Evolutionary conservation across 2,329 filamentous ascomycete genomes (phyloP).

Genomic region (Diaporthe citri): DNA sequence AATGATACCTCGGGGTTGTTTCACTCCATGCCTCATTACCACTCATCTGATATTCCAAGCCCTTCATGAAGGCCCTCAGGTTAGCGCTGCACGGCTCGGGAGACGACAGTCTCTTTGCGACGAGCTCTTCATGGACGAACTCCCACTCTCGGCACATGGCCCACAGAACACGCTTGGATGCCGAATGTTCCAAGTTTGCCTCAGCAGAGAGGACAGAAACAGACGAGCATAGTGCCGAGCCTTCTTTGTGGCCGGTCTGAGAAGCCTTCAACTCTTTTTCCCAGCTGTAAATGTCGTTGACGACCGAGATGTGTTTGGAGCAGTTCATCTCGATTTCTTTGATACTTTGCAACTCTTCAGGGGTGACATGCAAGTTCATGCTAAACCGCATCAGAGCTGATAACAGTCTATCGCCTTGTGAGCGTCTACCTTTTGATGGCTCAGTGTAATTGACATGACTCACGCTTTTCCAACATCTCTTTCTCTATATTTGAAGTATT

Average conservation of each 20-base stretch:
- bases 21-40: conserved; percentile 47
- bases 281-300: conserved; percentile 57
- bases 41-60: conserved; percentile 49
- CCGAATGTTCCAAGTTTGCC: conserved; percentile 40
- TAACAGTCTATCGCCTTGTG: conserved; percentile 44
- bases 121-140: conserved; percentile 39
- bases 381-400: conserved; percentile 54
- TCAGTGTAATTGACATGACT: conserved; percentile 29
- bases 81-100: not conserved
- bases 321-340: conserved; percentile 50
- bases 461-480: conserved; percentile 56
- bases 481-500: conserved; percentile 55
- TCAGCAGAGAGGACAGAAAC: conserved; percentile 49
- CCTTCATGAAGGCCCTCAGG: conserved; percentile 47
- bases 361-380: conserved; percentile 49
- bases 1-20: conserved; percentile 48
- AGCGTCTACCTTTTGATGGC: not conserved
- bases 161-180: conserved; percentile 40
- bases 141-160: conserved; percentile 42
- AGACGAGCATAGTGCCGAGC: conserved; percentile 48
- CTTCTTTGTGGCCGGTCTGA: conserved; percentile 41
- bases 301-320: conserved; percentile 53
- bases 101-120: conserved; percentile 23
- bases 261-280: conserved; percentile 52
- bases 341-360: conserved; percentile 45